Evolutionary conservation across 148 eudicot genomes (phyloP), one percentile per base, ranked within the genome.

Genomic region (Chenopodium quinoa): DNA sequence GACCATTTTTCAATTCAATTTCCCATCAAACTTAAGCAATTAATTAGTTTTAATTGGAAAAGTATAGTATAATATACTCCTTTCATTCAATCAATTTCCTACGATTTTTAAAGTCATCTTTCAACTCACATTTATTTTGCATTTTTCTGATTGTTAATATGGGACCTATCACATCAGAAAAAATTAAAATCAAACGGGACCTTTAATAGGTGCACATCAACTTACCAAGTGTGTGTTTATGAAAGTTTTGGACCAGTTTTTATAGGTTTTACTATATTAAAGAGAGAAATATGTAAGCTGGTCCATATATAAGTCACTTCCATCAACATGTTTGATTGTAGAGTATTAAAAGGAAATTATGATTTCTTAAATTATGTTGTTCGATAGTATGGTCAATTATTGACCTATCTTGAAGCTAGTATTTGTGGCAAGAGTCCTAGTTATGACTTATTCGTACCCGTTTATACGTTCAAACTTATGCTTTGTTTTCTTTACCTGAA

Each of bases 1-100:
- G 85, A 83, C 85, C 85, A 75, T 66, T 9, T 25, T 44, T 44
- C 71, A 79, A 50, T 75, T 75, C 60, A 75, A 75, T 60, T 56
- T 56, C 6, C 16, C 60, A 62, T 82, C 76, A 73, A 44, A 77
- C 63, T 75, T 64, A 48, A 64, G 67, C 75, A 68, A 66, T 72
- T 62, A 32, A 56, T 56, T 56, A 56, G 20, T 56, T 56, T 56
- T 56, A 19, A 56, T 56, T 14, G 22, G n/a, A 56, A 56, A 56
- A 56, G 16, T 10, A 14, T 6, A 40, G 7, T 40, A 40, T 5
- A 40, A 40, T 4, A 40, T 40, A 40, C 44, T 56, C 5, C 17
- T 14, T 4, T 56, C 62, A 56, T 56, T 56, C 62, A 56, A 56
- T 56, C 62, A 56, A 56, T 56, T 56, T 58, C 74, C 54, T 16